Evolutionary conservation across 2,329 filamentous ascomycete species (phyloP).

Genomic region (Hypoxylon sp.): DNA sequence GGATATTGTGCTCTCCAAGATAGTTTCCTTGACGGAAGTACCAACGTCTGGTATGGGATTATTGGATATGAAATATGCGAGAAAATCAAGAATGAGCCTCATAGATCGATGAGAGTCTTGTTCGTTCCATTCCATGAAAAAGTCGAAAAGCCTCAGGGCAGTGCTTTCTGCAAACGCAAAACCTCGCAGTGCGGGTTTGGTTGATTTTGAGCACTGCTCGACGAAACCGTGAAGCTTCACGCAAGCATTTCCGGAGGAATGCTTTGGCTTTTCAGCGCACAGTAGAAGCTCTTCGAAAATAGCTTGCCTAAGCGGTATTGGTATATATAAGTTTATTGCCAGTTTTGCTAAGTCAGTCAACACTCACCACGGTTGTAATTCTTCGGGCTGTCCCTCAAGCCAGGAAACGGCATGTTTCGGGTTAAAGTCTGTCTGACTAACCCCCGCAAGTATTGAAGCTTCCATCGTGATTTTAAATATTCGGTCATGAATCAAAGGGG

Average conservation of each 20-base stretch:
- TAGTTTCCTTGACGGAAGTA: slow-evolving; percentile 58
- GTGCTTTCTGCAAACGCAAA: slow-evolving; percentile 69
- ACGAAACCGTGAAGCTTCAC: slow-evolving; percentile 74
- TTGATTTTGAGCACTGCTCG: slow-evolving; percentile 70
- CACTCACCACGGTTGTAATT: slow-evolving; percentile 51
- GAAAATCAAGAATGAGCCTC: slow-evolving; percentile 72
- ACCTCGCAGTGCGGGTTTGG: slow-evolving; percentile 57
- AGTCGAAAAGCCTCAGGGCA: slow-evolving; percentile 68
- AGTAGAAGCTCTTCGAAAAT: slow-evolving; percentile 65
- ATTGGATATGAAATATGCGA: slow-evolving; percentile 65
- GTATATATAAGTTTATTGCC: slow-evolving; percentile 35
- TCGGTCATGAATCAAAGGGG: neutral
- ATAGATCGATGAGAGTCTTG: slow-evolving; percentile 75
- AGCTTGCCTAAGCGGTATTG: slow-evolving; percentile 48
- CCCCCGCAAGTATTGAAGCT: slow-evolving; percentile 41
- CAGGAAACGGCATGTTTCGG: slow-evolving; percentile 53
- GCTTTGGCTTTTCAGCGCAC: slow-evolving; percentile 67
- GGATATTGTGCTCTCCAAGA: slow-evolving; percentile 68
- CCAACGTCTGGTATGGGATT: slow-evolving; percentile 63
- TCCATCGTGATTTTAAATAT: slow-evolving; percentile 33
- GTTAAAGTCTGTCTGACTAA: slow-evolving; percentile 52
- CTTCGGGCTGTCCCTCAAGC: slow-evolving; percentile 51
- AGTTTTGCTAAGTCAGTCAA: neutral
- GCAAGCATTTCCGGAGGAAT: slow-evolving; percentile 70
- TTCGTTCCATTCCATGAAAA: slow-evolving; percentile 77